Conservation (phyloP, 179 eudicot species). For the Camellia oleifera region DNA sequence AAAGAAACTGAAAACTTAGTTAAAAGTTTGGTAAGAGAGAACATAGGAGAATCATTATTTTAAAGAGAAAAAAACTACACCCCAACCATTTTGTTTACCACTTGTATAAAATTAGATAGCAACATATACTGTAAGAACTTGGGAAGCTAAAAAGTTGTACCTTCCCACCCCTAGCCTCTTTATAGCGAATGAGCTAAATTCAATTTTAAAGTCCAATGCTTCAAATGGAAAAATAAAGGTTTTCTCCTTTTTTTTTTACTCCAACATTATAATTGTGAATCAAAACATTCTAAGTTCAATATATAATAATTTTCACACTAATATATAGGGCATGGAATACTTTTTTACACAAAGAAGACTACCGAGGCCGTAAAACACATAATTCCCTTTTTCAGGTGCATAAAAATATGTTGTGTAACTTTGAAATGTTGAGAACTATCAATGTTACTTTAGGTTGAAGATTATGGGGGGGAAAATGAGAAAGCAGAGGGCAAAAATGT, state of each 20-base stretch:
- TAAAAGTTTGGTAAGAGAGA: background rate
- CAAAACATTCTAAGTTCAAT: background rate
- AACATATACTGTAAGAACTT: background rate
- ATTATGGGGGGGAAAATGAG: background rate
- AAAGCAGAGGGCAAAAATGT: background rate
- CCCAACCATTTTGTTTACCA: background rate
- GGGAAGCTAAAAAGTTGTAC: background rate
- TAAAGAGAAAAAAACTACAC: background rate
- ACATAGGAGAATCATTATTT: background rate
- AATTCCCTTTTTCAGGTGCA: background rate
- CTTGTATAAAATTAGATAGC: too few relatives aligned
- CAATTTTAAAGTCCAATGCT: background rate
- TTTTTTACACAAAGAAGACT: too few relatives aligned
- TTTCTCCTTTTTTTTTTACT: background rate
- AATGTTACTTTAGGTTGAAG: background rate
- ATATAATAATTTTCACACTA: background rate
- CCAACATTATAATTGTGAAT: background rate
- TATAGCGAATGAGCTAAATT: background rate
- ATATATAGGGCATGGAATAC: background rate
- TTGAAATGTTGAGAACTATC: slow-evolving; percentile 2
- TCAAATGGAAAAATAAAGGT: background rate
- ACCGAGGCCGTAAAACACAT: background rate
- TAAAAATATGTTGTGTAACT: background rate
- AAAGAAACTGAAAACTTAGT: background rate
- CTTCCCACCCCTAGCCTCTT: background rate